Conservation (phyloP, 73 alveolate genomes). For the Tetrahymena thermophila region DNA sequence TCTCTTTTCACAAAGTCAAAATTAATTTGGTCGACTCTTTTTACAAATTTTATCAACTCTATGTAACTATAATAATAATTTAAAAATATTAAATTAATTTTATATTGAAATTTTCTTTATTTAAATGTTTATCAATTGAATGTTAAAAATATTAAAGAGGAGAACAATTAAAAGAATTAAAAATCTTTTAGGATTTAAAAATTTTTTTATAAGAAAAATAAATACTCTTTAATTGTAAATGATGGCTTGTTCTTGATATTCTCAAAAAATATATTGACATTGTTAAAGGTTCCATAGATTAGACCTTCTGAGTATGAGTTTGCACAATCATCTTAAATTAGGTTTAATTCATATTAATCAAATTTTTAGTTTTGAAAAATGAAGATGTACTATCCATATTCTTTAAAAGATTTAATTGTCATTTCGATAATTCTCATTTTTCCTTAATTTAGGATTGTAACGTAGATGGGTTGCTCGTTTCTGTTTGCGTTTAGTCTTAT, state of each 20-base stretch:
- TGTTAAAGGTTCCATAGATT: neutral
- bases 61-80: neutral
- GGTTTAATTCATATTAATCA: neutral
- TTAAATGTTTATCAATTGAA: too few relatives aligned
- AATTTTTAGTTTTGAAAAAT: neutral
- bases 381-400: neutral
- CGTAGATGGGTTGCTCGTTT: neutral
- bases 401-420: neutral
- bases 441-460: neutral
- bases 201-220: too few relatives aligned
- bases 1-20: neutral
- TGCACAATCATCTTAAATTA: neutral
- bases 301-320: neutral
- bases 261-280: neutral
- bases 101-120: too few relatives aligned
- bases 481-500: neutral
- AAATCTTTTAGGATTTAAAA: too few relatives aligned
- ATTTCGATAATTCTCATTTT: neutral
- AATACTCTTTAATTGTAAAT: neutral
- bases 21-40: neutral
- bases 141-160: too few relatives aligned
- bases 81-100: neutral
- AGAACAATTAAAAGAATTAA: too few relatives aligned
- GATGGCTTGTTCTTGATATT: neutral
- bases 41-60: neutral